These are phyloP conservation scores for Mucor irregularis DNA, from an alignment of 371 early-diverging fungal genomes.

Conservation along the genomic window DNA sequence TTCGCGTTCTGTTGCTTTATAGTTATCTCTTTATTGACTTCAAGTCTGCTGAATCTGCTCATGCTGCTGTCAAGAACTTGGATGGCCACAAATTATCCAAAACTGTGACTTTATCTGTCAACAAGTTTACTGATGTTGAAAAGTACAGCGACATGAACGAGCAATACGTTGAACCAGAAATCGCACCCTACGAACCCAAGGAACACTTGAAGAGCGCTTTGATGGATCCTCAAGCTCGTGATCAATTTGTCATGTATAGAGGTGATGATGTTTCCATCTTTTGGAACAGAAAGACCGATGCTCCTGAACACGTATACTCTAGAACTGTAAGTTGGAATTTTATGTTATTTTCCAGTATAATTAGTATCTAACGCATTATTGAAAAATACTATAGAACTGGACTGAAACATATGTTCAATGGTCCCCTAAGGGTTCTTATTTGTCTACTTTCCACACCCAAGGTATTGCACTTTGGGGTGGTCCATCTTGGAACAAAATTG, in stretches of 20 bases:
- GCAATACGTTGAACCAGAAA: slow-evolving; percentile 69
- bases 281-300: slow-evolving; percentile 90
- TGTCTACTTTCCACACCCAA: slow-evolving; percentile 91
- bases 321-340: slow-evolving; percentile 61
- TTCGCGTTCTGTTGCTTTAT: slow-evolving; percentile 5
- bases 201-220: slow-evolving; percentile 93
- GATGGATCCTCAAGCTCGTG: slow-evolving; percentile 82
- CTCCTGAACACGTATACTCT: slow-evolving; percentile 76
- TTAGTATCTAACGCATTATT: neutral
- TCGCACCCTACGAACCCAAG: slow-evolving; percentile 72
- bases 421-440: slow-evolving; percentile 94
- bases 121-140: slow-evolving; percentile 91
- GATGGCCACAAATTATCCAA: slow-evolving; percentile 86
- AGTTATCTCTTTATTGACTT: slow-evolving; percentile 95
- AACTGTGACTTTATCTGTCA: slow-evolving; percentile 80
- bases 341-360: neutral
- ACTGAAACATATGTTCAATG: slow-evolving; percentile 93
- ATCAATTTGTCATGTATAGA: slow-evolving; percentile 90
- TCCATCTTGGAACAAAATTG: slow-evolving; percentile 86
- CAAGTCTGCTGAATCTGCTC: slow-evolving; percentile 84
- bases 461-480: slow-evolving; percentile 98
- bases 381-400: slow-evolving; percentile 70
- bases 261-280: slow-evolving; percentile 82
- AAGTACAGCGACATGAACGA: slow-evolving; percentile 76
- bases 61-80: slow-evolving; percentile 73